Evolutionary conservation across 306 rosid genomes (phyloP).

Genomic region (Psophocarpus tetragonolobus): DNA sequence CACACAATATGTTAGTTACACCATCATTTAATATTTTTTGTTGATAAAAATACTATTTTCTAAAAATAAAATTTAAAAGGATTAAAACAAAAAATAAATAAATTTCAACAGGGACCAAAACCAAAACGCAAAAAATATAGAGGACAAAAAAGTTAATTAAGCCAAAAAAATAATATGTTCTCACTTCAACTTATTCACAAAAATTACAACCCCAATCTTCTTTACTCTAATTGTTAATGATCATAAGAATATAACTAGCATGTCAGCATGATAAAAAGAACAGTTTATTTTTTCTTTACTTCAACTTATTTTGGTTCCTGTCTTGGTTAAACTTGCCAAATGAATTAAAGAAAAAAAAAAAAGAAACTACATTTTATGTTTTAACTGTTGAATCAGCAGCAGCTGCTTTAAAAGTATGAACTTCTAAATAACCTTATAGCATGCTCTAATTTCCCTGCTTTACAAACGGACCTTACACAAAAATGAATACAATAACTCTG

Average conservation of each 20-base stretch:
- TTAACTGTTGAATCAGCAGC: background rate
- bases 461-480: constrained; percentile 2
- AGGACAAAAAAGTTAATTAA: no score
- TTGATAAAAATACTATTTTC: no score
- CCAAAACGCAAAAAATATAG: no score
- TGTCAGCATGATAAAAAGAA: background rate
- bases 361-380: background rate
- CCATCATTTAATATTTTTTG: no score
- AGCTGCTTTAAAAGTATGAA: constrained; percentile 50
- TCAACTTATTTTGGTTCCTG: background rate
- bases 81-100: no score
- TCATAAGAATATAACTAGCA: background rate
- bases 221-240: background rate
- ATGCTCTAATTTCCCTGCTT: background rate
- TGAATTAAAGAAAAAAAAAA: background rate
- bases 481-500: background rate
- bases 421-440: background rate
- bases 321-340: background rate
- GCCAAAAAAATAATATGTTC: no score
- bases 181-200: no score
- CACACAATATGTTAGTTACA: no score
- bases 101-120: no score
- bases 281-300: background rate
- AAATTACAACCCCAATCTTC: background rate
- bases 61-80: no score